A percentile compares a stretch with the other conserved stretches of the same genome.
phyloP scores from a whole-genome alignment of 306 rosid species.

The Argentina anserina region DNA sequence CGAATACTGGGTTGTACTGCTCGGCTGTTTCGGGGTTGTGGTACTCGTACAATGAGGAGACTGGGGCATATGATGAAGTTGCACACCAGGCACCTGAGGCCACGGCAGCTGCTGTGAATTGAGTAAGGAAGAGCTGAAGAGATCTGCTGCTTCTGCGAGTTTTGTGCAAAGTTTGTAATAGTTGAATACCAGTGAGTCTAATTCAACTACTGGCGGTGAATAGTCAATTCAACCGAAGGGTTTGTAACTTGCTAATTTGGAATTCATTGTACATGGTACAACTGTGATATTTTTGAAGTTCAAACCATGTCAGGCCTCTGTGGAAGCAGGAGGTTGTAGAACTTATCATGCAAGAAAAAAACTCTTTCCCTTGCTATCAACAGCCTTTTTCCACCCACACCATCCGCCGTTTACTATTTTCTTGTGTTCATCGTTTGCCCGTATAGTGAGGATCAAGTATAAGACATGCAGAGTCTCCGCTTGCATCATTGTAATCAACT shows the following conservation, averaged over 20 bases:
- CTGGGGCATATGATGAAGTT: slow-evolving; percentile 10
- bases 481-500: slow-evolving; percentile 83
- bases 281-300: neutral
- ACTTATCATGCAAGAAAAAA: slow-evolving; percentile 92
- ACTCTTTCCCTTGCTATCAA: slow-evolving; percentile 76
- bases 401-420: slow-evolving; percentile 81
- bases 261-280: neutral
- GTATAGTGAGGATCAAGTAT: slow-evolving; percentile 98
- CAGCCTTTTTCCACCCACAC: slow-evolving; percentile 98
- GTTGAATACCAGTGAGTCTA: neutral
- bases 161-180: neutral
- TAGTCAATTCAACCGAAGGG: too few species aligned
- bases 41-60: slow-evolving; percentile 22
- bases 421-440: slow-evolving; percentile 69
- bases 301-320: slow-evolving; percentile 96
- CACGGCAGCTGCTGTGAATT: neutral
- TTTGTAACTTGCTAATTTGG: slow-evolving; percentile 4
- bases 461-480: slow-evolving; percentile 87
- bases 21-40: slow-evolving; percentile 32
- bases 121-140: neutral
- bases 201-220: neutral
- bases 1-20: slow-evolving; percentile 28
- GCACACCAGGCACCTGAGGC: slow-evolving; percentile 3
- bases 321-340: slow-evolving; percentile 84
- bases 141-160: neutral